phyloP scores from a whole-genome alignment of 495 filamentous ascomycete genomes.

The Hyaloscypha bicolor region DNA sequence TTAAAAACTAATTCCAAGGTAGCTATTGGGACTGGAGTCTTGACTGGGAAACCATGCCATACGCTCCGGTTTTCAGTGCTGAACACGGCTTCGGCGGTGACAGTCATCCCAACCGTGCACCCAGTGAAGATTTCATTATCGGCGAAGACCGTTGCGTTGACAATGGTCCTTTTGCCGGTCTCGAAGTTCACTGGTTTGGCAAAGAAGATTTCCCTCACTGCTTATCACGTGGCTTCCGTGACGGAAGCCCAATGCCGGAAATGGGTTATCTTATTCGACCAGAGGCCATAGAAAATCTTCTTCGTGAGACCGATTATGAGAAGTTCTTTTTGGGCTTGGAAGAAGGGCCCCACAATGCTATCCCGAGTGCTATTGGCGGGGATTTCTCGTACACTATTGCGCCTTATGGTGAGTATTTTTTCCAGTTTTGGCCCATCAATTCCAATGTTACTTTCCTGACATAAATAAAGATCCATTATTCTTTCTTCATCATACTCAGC shows the following conservation, averaged over 20 bases:
- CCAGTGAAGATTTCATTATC: constrained; percentile 5
- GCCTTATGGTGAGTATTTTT: constrained; percentile 23
- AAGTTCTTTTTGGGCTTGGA: constrained; percentile 28
- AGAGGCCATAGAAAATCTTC: constrained; percentile 13
- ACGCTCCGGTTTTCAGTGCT: constrained; percentile 13
- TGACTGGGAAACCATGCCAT: constrained; percentile 3
- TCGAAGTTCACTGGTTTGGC: constrained; percentile 14
- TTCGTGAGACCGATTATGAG: constrained; percentile 7
- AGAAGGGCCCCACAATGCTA: constrained; percentile 28
- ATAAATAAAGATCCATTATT: constrained; percentile 52
- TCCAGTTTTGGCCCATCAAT: background rate
- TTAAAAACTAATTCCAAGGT: background rate
- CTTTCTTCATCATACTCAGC: constrained; percentile 57
- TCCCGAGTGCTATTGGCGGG: constrained; percentile 28
- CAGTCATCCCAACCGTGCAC: constrained; percentile 2
- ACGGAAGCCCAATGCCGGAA: background rate
- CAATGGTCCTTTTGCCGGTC: constrained; percentile 32
- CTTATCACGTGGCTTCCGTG: constrained; percentile 30
- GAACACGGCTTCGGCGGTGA: constrained; percentile 19
- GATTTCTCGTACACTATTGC: constrained; percentile 29
- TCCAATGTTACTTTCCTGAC: background rate
- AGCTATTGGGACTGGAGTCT: constrained; percentile 28
- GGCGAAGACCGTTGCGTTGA: constrained; percentile 24
- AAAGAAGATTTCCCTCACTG: constrained; percentile 25
- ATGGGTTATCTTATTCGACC: background rate